Evolutionary conservation across 1,284 basidiomycete genomes (phyloP), one percentile per base, ranked within the genome.

Genomic region (Trametes polyzona): DNA sequence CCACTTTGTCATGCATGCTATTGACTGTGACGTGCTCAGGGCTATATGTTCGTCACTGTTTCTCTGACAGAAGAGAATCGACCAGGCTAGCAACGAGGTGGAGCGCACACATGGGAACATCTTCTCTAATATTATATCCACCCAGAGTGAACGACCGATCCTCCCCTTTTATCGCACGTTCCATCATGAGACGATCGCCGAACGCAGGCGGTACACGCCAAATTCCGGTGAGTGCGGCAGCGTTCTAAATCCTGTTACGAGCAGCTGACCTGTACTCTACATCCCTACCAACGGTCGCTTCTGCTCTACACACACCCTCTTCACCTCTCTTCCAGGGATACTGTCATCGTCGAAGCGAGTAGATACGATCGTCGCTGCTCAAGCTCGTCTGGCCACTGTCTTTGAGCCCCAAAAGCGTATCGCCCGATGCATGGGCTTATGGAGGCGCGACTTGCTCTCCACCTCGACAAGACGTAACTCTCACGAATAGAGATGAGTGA

Each of bases 401-500:
- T 27, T 17, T 2, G 23, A 12, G 11, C 12, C 12, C 2, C 10
- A 16, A 26, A 14, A 14, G n/a, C 27, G 10, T 41, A 21, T 14
- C 10, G 23, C 27, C 27, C 27, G 17, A 32, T 12, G 37, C 12
- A 41, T 40, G 5, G 4, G 23, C 37, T 30, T 19, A 30, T 32
- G 7, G 41, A 27, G 23, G 40, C 23, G 23, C 23, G n/a, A 32
- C 27, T 17, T 40, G 11, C n/a, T 11, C 23, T 35, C 32, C 51
- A 14, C 24, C 21, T 29, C 19, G 7, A 24, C 24, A n/a, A 11
- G 6, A 9, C 3, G 16, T 24, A 12, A 21, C 56, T 63, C 61
- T 63, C 61, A 63, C 58, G 52, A 24, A 32, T 26, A 6, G 24
- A 17, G 16, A 12, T 32, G 27, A 52, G 61, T 63, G 61, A 51